These are phyloP conservation scores for Digitaria exilis DNA, from an alignment of 202 grass and related monocot species.

Conservation along the genomic window DNA sequence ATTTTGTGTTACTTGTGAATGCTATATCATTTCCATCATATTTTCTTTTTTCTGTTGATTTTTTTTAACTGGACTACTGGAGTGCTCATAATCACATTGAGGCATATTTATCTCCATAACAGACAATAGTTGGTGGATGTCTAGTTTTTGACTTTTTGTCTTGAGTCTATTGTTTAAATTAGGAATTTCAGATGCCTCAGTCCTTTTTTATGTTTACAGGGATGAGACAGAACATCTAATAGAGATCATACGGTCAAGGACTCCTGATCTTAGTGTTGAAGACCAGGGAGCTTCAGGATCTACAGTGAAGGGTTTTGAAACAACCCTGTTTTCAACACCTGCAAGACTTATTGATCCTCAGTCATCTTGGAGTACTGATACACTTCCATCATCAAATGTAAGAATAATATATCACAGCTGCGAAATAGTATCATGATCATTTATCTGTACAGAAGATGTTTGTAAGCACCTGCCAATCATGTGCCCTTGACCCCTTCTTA, in stretches of 20 bases:
- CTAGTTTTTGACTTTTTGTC: conserved; percentile 2
- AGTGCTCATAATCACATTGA: neutral
- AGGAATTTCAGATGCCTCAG: conserved; percentile 14
- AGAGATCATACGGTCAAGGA: conserved; percentile 56
- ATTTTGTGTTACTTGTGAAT: neutral
- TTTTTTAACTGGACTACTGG: conserved; percentile 25
- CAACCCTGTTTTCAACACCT: conserved; percentile 33
- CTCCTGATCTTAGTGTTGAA: conserved; percentile 44
- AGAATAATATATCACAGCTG: conserved; percentile 37
- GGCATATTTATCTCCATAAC: neutral
- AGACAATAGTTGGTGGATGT: conserved; percentile 7
- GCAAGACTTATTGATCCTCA: conserved; percentile 16
- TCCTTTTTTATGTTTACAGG: conserved; percentile 45
- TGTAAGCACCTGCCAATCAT: neutral
- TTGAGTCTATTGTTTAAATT: conserved; percentile 20
- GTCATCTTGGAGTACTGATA: conserved; percentile 23
- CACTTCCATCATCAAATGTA: conserved; percentile 46
- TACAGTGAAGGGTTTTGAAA: conserved; percentile 39
- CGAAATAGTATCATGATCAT: conserved; percentile 7
- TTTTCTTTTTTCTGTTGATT: neutral
- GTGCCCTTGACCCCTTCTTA: neutral
- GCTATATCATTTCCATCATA: neutral
- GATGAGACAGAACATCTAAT: conserved; percentile 49
- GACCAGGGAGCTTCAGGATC: conserved; percentile 20
- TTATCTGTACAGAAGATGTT: conserved; percentile 2